phyloP scores from a whole-genome alignment of 345 rosid genomes.

The Firmiana major region DNA sequence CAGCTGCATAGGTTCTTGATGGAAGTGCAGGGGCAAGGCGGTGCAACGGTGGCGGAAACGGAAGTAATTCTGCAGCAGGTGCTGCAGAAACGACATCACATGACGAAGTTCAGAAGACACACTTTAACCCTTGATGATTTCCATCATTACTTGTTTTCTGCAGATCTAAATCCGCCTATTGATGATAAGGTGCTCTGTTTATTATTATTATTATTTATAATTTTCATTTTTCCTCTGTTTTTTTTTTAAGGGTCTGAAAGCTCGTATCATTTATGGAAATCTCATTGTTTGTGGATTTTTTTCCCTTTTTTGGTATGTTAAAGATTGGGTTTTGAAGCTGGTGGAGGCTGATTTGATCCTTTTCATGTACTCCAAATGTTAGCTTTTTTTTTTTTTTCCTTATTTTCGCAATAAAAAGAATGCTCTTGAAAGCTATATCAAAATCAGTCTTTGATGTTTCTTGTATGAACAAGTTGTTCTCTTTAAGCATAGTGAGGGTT shows the following conservation, averaged over 20 bases:
- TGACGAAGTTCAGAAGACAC: conserved; percentile 56
- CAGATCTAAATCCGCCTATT: conserved; percentile 68
- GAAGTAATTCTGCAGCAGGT: conserved; percentile 56
- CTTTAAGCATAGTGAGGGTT: not conserved
- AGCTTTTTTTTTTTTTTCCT: not conserved
- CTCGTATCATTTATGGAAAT: too few relatives aligned
- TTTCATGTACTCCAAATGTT: not conserved
- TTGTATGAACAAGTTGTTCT: not conserved
- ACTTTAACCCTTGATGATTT: conserved; percentile 73
- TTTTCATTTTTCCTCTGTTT: not conserved
- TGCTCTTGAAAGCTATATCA: not conserved
- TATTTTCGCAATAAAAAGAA: not conserved
- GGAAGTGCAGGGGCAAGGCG: conserved; percentile 46
- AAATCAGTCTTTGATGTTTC: not conserved
- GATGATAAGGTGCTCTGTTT: conserved; percentile 32
- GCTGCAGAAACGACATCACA: conserved; percentile 53
- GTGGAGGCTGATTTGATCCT: not conserved
- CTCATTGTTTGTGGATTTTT: too few relatives aligned
- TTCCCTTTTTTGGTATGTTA: too few relatives aligned
- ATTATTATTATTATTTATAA: not conserved
- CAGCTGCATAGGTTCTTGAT: conserved; percentile 56
- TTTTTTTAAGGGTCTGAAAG: too few relatives aligned
- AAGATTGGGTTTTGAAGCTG: not conserved
- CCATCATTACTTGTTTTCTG: conserved; percentile 49
- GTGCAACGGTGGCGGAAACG: conserved; percentile 39